Evolutionary conservation across 2,329 filamentous ascomycete species (phyloP).

Genomic region (Pseudopyricularia cyperi): DNA sequence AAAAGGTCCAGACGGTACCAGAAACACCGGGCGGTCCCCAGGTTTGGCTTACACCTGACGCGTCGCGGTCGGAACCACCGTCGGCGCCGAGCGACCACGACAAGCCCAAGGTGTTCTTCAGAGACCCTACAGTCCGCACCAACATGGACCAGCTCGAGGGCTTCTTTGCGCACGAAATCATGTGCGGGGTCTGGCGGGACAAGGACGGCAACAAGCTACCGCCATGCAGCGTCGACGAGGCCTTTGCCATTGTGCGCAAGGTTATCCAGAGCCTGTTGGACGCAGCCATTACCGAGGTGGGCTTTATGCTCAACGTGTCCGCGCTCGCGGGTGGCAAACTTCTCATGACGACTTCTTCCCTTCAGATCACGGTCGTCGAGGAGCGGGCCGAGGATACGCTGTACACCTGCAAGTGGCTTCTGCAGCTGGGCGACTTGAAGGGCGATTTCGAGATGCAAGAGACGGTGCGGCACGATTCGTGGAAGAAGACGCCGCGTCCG

Average conservation of each 20-base stretch:
- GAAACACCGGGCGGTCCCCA: background rate
- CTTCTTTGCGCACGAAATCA: constrained; percentile 36
- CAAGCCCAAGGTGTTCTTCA: constrained; percentile 8
- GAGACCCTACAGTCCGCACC: constrained; percentile 29
- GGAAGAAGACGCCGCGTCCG: constrained; percentile 16
- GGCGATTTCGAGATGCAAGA: constrained; percentile 41
- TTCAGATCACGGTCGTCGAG: constrained; percentile 30
- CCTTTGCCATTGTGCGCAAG: constrained; percentile 36
- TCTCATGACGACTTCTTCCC: constrained; percentile 28
- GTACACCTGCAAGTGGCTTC: constrained; percentile 42
- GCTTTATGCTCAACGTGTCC: constrained; percentile 46
- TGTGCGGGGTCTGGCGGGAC: constrained; percentile 39
- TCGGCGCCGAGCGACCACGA: background rate
- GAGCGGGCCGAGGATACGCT: constrained; percentile 24
- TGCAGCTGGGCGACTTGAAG: constrained; percentile 38
- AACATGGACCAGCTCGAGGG: constrained; percentile 45
- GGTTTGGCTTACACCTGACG: background rate
- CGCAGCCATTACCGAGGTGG: constrained; percentile 27
- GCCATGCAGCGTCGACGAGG: constrained; percentile 36
- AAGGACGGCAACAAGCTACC: constrained; percentile 26
- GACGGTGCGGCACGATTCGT: constrained; percentile 27
- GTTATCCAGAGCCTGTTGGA: constrained; percentile 34
- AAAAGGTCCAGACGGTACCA: background rate
- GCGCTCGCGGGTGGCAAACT: constrained; percentile 40
- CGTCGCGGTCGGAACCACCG: background rate